A percentile compares a stretch with the other conserved stretches of the same genome.
Conservation (phyloP, 2,329 filamentous ascomycete genomes). For the Alternaria atra region DNA sequence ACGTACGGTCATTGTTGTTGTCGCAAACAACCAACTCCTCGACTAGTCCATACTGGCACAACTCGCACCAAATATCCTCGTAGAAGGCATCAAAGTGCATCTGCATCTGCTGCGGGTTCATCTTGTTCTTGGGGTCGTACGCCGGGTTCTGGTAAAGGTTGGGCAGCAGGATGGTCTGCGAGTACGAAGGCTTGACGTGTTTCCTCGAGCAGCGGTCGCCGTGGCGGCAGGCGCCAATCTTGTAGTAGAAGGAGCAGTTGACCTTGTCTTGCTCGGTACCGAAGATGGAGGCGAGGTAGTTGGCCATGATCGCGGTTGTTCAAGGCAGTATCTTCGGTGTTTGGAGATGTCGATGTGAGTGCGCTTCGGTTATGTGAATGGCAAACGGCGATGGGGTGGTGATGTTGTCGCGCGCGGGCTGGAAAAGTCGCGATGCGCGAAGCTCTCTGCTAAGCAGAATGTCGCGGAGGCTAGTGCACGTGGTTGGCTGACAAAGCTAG, state of each 20-base stretch:
- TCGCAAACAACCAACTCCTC: constrained; percentile 99
- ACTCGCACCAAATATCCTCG: constrained; percentile 99
- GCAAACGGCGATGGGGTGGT: constrained; percentile 4
- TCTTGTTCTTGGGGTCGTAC: constrained; percentile 95
- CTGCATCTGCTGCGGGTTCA: constrained; percentile 95
- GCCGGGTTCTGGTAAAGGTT: constrained; percentile 99
- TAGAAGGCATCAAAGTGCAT: constrained; percentile 99
- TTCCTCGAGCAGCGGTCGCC: constrained; percentile 98
- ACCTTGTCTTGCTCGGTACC: constrained; percentile 99
- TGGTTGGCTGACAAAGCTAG: constrained; percentile 16
- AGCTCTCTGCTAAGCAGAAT: constrained; percentile 8
- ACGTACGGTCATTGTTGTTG: constrained; percentile 96
- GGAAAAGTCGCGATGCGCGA: constrained; percentile 23
- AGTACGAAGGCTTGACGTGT: constrained; percentile 99
- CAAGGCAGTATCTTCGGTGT: background rate
- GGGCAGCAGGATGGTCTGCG: constrained; percentile 95
- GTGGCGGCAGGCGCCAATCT: constrained; percentile 98
- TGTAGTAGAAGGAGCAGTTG: constrained; percentile 99
- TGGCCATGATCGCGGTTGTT: constrained; percentile 72
- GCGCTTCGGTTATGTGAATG: background rate
- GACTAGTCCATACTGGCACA: constrained; percentile 95
- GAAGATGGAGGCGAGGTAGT: constrained; percentile 99
- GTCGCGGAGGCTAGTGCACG: constrained; percentile 7
- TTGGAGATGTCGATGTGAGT: background rate
- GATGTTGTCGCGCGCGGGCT: constrained; percentile 14